Conservation (phyloP, 768 basidiomycete genomes). For the Coprinopsis sp. region DNA sequence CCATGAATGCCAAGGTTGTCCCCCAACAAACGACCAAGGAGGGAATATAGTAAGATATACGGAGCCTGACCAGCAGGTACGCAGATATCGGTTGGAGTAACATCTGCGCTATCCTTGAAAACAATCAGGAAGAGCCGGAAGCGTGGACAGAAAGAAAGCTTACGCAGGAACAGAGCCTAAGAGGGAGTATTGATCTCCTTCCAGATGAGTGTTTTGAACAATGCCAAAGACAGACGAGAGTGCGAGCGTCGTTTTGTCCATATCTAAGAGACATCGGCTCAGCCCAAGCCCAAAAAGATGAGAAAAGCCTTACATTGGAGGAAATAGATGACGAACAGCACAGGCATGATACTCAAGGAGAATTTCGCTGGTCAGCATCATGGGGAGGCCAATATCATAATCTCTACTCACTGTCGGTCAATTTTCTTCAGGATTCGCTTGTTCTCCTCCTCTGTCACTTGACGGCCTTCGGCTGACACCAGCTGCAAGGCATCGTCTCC, state of each 20-base stretch:
- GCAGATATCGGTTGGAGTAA: conserved; percentile 30
- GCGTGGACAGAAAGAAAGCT: conserved; percentile 3
- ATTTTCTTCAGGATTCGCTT: conserved; percentile 22
- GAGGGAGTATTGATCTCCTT: conserved; percentile 30
- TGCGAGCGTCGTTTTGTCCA: conserved; percentile 32
- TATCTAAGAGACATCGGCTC: conserved; percentile 12
- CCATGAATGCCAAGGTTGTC: conserved; percentile 26
- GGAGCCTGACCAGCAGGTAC: conserved; percentile 27
- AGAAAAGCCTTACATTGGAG: conserved; percentile 20
- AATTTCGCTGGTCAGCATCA: background rate
- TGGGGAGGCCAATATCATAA: background rate
- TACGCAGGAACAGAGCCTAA: conserved; percentile 30
- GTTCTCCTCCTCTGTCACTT: conserved; percentile 23
- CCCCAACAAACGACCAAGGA: conserved; percentile 32
- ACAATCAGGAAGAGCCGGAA: background rate
- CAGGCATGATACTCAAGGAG: conserved; percentile 26
- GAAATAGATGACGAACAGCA: conserved; percentile 28
- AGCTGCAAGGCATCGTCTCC: conserved; percentile 17
- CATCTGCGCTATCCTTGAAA: conserved; percentile 26
- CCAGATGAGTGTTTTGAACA: conserved; percentile 22
- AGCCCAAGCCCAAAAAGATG: background rate
- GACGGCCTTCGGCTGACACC: conserved; percentile 8
- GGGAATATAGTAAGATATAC: conserved; percentile 27
- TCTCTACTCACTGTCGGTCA: conserved; percentile 21
- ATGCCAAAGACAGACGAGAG: conserved; percentile 33